A percentile compares a stretch with the other conserved stretches of the same genome.
phyloP scores from a whole-genome alignment of 305 asterid species.

The Withania somnifera region DNA sequence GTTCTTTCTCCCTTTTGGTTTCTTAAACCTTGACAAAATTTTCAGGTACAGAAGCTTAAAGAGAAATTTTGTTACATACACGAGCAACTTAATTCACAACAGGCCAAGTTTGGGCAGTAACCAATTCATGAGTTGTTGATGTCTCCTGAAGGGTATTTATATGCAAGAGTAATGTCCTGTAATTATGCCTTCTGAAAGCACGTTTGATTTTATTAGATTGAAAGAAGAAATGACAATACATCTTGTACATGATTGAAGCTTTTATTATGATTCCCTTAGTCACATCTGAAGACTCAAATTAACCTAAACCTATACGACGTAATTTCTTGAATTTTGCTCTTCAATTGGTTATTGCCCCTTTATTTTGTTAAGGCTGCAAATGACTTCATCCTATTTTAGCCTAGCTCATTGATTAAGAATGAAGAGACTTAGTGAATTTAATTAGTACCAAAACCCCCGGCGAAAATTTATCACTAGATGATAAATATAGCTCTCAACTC shows the following conservation, averaged over 20 bases:
- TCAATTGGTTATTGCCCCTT: background rate
- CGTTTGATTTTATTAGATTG: background rate
- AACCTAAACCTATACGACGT: background rate
- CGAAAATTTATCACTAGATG: no score
- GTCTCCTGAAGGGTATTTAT: background rate
- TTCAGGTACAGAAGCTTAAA: constrained; percentile 74
- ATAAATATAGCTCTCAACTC: no score
- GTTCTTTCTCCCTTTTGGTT: background rate
- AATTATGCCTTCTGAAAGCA: background rate
- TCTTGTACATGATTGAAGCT: background rate
- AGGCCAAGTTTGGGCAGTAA: constrained; percentile 16
- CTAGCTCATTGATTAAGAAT: no score
- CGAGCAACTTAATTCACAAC: constrained; percentile 47
- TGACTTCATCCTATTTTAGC: background rate
- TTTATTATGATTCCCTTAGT: background rate
- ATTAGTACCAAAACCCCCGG: no score
- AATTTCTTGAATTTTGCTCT: background rate
- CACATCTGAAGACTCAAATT: background rate
- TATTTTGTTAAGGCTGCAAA: background rate
- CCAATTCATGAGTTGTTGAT: background rate
- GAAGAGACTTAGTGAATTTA: no score
- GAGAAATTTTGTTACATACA: constrained; percentile 79
- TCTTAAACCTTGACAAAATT: constrained; percentile 3
- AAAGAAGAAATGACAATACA: background rate
- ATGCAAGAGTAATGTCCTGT: background rate